phyloP scores from a whole-genome alignment of 2,329 filamentous ascomycete species.

The Rosellinia necatrix region DNA sequence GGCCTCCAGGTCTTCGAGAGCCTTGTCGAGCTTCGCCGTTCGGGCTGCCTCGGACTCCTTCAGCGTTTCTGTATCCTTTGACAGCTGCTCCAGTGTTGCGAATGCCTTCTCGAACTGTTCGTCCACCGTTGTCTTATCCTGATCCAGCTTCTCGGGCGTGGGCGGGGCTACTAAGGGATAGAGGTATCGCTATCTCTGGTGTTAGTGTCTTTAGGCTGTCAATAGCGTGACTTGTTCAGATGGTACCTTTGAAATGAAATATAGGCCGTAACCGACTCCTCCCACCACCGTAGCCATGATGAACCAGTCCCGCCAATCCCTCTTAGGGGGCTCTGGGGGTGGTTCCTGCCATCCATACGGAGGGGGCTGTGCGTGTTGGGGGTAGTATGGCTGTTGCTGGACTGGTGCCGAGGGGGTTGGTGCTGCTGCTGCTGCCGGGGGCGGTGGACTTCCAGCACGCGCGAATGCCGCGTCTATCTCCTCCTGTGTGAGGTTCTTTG shows the following conservation, averaged over 20 bases:
- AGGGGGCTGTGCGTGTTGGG: constrained; percentile 53
- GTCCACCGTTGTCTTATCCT: constrained; percentile 91
- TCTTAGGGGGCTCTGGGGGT: constrained; percentile 66
- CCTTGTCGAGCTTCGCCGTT: constrained; percentile 79
- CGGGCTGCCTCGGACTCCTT: constrained; percentile 86
- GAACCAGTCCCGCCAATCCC: constrained; percentile 99
- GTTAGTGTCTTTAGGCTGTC: constrained; percentile 8
- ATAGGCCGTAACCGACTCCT: constrained; percentile 86
- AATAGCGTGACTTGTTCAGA: not conserved
- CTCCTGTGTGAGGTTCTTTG: constrained; percentile 96
- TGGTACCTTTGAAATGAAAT: constrained; percentile 79
- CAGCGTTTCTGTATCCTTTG: constrained; percentile 84
- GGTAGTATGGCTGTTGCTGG: constrained; percentile 49
- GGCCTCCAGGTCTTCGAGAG: constrained; percentile 81
- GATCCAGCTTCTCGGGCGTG: constrained; percentile 88
- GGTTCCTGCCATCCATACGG: constrained; percentile 61
- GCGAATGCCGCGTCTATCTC: constrained; percentile 87
- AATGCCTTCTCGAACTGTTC: constrained; percentile 94
- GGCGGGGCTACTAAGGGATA: constrained; percentile 89
- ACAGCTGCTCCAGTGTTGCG: constrained; percentile 85
- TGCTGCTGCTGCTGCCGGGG: constrained; percentile 52
- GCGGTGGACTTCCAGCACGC: constrained; percentile 63
- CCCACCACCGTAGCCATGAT: constrained; percentile 98
- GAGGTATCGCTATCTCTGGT: constrained; percentile 79
- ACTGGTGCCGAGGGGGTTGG: constrained; percentile 50